Percentiles rank a stretch among this genome's conserved stretches.
Conservation (phyloP, 495 filamentous ascomycete genomes). For the Beverwykella pulmonaria region DNA sequence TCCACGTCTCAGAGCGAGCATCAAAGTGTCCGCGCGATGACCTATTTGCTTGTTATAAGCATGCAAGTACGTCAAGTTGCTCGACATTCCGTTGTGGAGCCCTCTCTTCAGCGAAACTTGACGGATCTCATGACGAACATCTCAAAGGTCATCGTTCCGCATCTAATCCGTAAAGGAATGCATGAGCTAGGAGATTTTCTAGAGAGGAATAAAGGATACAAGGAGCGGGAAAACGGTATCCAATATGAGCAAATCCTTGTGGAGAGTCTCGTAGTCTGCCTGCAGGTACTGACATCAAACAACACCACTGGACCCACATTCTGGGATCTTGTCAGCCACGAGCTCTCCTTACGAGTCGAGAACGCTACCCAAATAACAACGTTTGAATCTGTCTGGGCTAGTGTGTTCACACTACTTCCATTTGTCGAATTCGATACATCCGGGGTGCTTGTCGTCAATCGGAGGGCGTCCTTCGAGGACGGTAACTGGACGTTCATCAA, state of each 20-base stretch:
- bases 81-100: constrained; percentile 30
- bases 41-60: constrained; percentile 37
- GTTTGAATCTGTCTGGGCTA: constrained; percentile 73
- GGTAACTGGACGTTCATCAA: constrained; percentile 79
- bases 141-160: constrained; percentile 15
- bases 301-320: constrained; percentile 54
- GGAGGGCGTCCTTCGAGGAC: constrained; percentile 54
- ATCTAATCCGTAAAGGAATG: constrained; percentile 25
- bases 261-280: constrained; percentile 68
- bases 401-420: constrained; percentile 74
- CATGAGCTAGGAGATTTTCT: constrained; percentile 60
- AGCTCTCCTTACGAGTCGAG: constrained; percentile 46
- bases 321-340: constrained; percentile 60
- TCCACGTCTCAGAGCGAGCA: not conserved
- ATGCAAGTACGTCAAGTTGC: constrained; percentile 34
- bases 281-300: constrained; percentile 59
- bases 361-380: constrained; percentile 53
- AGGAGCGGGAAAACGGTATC: constrained; percentile 67
- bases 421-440: constrained; percentile 71
- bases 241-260: constrained; percentile 57
- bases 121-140: constrained; percentile 15
- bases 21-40: constrained; percentile 12
- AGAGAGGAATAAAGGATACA: constrained; percentile 58
- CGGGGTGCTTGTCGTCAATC: constrained; percentile 63
- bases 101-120: not conserved